Percentiles rank a stretch among this genome's conserved stretches.
Conservation (phyloP, 2,329 filamentous ascomycete species). For the Huntiella moniliformis region DNA sequence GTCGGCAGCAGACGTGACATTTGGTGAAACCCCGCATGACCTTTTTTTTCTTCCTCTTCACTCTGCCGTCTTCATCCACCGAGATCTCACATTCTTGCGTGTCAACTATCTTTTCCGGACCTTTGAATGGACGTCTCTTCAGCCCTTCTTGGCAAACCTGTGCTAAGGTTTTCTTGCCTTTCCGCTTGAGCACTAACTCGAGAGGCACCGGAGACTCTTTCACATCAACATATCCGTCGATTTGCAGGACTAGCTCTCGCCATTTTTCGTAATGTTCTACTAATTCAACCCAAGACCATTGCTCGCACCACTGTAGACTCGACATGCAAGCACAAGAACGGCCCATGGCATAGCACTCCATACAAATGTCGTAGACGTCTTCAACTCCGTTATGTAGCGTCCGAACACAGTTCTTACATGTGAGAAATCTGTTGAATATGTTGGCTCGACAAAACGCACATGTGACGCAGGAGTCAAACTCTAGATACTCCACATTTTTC, state of each 20-base stretch:
- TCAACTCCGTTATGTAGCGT: slow-evolving; percentile 46
- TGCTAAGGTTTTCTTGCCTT: slow-evolving; percentile 62
- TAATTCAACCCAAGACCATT: slow-evolving; percentile 72
- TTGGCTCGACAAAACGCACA: slow-evolving; percentile 93
- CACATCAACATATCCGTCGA: slow-evolving; percentile 48
- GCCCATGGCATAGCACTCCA: slow-evolving; percentile 98
- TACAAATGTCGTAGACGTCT: slow-evolving; percentile 87
- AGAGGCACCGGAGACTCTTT: slow-evolving; percentile 51
- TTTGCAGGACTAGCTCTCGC: slow-evolving; percentile 58
- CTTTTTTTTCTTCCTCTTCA: background rate
- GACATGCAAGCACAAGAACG: slow-evolving; percentile 81
- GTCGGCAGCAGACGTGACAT: slow-evolving; percentile 72
- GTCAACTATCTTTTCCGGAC: slow-evolving; percentile 16
- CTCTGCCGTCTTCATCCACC: slow-evolving; percentile 41
- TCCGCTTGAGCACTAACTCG: slow-evolving; percentile 45
- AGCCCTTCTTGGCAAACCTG: slow-evolving; percentile 90
- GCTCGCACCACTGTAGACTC: slow-evolving; percentile 74
- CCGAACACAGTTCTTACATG: slow-evolving; percentile 67
- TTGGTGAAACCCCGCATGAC: slow-evolving; percentile 35
- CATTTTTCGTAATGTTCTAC: slow-evolving; percentile 63
- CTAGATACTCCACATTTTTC: slow-evolving; percentile 52
- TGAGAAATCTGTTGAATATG: slow-evolving; percentile 92
- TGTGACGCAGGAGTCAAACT: slow-evolving; percentile 79
- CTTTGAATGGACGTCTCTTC: slow-evolving; percentile 56
- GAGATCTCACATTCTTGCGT: slow-evolving; percentile 32